Evolutionary conservation across 208 protist species (phyloP).

Genomic region (Endotrypanum monterogeii): DNA sequence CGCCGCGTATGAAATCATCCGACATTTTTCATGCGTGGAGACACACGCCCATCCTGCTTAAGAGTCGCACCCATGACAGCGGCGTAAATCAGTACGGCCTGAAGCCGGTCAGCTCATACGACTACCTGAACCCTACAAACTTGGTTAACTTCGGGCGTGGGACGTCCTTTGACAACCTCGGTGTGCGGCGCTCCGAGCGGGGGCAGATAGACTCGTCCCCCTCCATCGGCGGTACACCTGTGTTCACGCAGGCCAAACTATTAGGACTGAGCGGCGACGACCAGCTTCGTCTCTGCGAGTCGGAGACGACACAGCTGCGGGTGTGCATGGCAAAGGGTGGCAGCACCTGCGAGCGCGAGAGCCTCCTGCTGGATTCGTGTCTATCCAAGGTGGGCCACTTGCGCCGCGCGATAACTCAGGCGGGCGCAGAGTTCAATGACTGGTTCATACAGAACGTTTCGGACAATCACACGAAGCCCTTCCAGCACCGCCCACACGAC

Average conservation of each 20-base stretch:
- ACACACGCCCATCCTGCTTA: constrained; percentile 67
- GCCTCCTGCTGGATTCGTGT: constrained; percentile 68
- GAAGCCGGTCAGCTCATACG: constrained; percentile 75
- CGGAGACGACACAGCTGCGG: constrained; percentile 84
- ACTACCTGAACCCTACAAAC: constrained; percentile 90
- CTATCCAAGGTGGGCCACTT: constrained; percentile 80
- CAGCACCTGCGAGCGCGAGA: constrained; percentile 79
- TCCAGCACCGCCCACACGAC: constrained; percentile 88
- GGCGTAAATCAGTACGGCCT: constrained; percentile 91
- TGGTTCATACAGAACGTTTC: constrained; percentile 92
- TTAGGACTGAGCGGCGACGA: constrained; percentile 82
- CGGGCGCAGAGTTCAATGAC: constrained; percentile 82
- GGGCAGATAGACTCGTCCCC: constrained; percentile 85
- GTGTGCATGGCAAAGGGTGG: constrained; percentile 89
- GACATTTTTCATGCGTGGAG: constrained; percentile 72
- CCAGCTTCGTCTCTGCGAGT: constrained; percentile 79
- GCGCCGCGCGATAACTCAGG: constrained; percentile 66
- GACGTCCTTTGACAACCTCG: constrained; percentile 86
- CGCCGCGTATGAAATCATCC: constrained; percentile 55
- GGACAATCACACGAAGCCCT: constrained; percentile 92
- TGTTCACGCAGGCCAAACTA: constrained; percentile 82
- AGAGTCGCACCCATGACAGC: constrained; percentile 63
- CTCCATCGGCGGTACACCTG: constrained; percentile 73
- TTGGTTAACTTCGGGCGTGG: constrained; percentile 89
- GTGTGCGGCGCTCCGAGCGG: constrained; percentile 72